Evolutionary conservation across 2,329 filamentous ascomycete genomes (phyloP).

Genomic region (Trichoderma sp.): DNA sequence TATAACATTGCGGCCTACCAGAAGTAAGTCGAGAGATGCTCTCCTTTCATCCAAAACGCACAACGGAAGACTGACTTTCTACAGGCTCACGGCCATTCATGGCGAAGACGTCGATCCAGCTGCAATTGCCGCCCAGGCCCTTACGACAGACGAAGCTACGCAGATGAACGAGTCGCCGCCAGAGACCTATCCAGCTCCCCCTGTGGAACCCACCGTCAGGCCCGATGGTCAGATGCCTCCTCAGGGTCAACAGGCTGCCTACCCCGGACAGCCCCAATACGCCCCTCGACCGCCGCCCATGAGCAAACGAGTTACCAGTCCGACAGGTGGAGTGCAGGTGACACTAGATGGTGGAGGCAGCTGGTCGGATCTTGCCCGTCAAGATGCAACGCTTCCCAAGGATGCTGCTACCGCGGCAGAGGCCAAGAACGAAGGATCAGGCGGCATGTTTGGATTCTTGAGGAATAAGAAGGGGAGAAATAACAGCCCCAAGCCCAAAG

Average conservation of each 20-base stretch:
- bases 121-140: slow-evolving; percentile 40
- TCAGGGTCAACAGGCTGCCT: slow-evolving; percentile 34
- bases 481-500: slow-evolving; percentile 89
- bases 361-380: slow-evolving; percentile 87
- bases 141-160: slow-evolving; percentile 52
- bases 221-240: slow-evolving; percentile 23
- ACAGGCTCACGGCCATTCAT: slow-evolving; percentile 37
- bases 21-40: slow-evolving; percentile 50
- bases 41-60: background rate
- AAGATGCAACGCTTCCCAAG: slow-evolving; percentile 70
- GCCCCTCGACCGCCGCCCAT: slow-evolving; percentile 49
- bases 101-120: slow-evolving; percentile 2
- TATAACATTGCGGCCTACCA: slow-evolving; percentile 82
- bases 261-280: slow-evolving; percentile 49
- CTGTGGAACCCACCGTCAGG: slow-evolving; percentile 9
- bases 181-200: slow-evolving; percentile 19
- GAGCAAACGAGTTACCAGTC: slow-evolving; percentile 69
- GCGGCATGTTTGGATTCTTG: slow-evolving; percentile 87
- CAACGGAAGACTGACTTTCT: background rate
- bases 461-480: slow-evolving; percentile 86
- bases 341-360: slow-evolving; percentile 85
- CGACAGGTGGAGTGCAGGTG: slow-evolving; percentile 83
- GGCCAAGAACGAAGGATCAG: slow-evolving; percentile 57
- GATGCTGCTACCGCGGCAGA: slow-evolving; percentile 59
- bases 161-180: slow-evolving; percentile 30